A percentile compares a stretch with the other conserved stretches of the same genome.
Evolutionary conservation across 2,329 filamentous ascomycete species (phyloP).

Genomic region (Xylogone sp.): DNA sequence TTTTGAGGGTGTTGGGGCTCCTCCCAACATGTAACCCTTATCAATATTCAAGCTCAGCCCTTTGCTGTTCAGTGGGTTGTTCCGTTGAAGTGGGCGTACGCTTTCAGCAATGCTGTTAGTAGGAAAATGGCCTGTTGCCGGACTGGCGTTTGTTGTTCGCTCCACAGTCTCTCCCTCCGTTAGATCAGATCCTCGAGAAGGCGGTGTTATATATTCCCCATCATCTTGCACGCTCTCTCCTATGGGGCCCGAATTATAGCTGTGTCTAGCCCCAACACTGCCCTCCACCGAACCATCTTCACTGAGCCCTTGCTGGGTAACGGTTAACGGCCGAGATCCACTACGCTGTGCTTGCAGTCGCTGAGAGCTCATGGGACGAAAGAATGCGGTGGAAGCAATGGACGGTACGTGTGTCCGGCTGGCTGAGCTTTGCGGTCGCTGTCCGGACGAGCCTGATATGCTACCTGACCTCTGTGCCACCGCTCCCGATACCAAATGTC

Average conservation of each 20-base stretch:
- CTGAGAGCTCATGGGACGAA: conserved; percentile 94
- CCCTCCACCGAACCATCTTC: conserved; percentile 40
- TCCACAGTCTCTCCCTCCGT: conserved; percentile 72
- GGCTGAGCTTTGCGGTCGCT: conserved; percentile 60
- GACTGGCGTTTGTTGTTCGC: conserved; percentile 71
- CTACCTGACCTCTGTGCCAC: conserved; percentile 23
- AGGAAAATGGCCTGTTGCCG: conserved; percentile 55
- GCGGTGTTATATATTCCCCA: conserved; percentile 54
- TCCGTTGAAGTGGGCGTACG: conserved; percentile 60
- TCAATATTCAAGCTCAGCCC: conserved; percentile 56
- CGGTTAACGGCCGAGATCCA: conserved; percentile 41
- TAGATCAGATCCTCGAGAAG: conserved; percentile 76
- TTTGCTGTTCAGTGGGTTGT: conserved; percentile 27
- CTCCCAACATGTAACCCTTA: conserved; percentile 52
- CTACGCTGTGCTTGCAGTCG: conserved; percentile 86
- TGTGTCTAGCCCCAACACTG: conserved; percentile 51
- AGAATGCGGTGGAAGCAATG: conserved; percentile 86
- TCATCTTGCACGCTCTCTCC: conserved; percentile 32
- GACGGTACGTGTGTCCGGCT: conserved; percentile 87
- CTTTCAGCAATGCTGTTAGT: conserved; percentile 70
- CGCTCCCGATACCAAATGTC: conserved; percentile 28
- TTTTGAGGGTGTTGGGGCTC: conserved; percentile 57
- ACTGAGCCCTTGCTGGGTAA: conserved; percentile 26
- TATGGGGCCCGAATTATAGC: conserved; percentile 48
- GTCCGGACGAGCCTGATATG: conserved; percentile 40